Evolutionary conservation across 2,329 filamentous ascomycete species (phyloP), one percentile per base, ranked within the genome.

Genomic region (Fusarium verticillioides): DNA sequence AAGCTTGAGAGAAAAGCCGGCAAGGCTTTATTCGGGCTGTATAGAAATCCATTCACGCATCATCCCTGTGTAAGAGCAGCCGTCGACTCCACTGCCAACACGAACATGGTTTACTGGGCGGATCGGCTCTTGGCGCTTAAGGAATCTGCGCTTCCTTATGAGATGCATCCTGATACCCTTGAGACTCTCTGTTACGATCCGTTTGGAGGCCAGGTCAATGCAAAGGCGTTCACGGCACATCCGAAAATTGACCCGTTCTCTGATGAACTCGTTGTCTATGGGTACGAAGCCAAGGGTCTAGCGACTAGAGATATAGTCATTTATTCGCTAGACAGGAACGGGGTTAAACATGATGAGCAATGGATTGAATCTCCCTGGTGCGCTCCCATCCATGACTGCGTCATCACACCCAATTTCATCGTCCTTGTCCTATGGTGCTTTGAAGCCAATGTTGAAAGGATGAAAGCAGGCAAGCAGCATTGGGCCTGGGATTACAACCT

Each of bases 1-100:
- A 68, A 77, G 6, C 76, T 80, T 1, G 84, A 85, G 63, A 69
- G 82, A 9, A 75, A 81, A 40, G 83, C 83, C 1, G 70, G 79
- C n/a, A 75, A 78, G 6, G 78, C 81, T 0, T 54, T 73, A 0
- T 72, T 73, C 1, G 69, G 71, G 1, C 43, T 72, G 0, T 72
- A 72, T 12, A 16, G 71, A 2, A 72, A 73, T 39, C 71, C 71
- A 0, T 73, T 37, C 11, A 70, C 69, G 0, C 63, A 73, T 5
- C 68, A 73, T 36, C 70, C 70, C 0, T 71, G 68, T 0, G 68
- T 71, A 0, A 42, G 64, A 12, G 68, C 68, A 0, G 70, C 70
- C 3, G 62, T 72, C 1, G 69, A 72, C 61, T 72, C 69, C 2
- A 73, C 71, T 0, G 71, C 69, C 15, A 73, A 73, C 16, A 73